Evolutionary conservation across 495 filamentous ascomycete genomes (phyloP).

Genomic region (Penicillium fimorum): DNA sequence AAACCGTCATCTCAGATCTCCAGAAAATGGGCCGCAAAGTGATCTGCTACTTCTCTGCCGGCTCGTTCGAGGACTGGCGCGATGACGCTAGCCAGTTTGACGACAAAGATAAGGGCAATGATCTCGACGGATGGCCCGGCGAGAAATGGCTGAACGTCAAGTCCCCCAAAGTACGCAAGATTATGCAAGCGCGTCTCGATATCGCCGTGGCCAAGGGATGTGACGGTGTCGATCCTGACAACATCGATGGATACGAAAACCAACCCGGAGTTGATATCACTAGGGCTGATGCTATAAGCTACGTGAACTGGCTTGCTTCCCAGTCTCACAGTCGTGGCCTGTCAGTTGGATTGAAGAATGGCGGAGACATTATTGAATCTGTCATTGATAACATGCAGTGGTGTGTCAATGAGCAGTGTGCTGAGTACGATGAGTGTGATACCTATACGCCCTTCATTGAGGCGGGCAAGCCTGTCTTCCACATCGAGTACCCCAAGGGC

Average conservation of each 20-base stretch:
- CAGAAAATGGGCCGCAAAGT: slow-evolving; percentile 53
- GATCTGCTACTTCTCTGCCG: slow-evolving; percentile 75
- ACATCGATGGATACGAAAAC: slow-evolving; percentile 64
- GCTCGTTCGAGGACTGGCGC: slow-evolving; percentile 60
- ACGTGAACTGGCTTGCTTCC: slow-evolving; percentile 56
- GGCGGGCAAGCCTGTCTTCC: slow-evolving; percentile 66
- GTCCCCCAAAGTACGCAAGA: slow-evolving; percentile 54
- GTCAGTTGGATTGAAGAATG: slow-evolving; percentile 67
- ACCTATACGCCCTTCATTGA: slow-evolving; percentile 55
- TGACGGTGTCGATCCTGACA: slow-evolving; percentile 71
- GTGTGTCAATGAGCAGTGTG: slow-evolving; percentile 73
- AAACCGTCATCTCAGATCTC: slow-evolving; percentile 44
- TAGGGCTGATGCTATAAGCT: slow-evolving; percentile 52
- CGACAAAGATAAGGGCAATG: slow-evolving; percentile 48
- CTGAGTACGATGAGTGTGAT: slow-evolving; percentile 56
- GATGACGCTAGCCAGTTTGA: slow-evolving; percentile 55
- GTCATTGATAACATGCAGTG: slow-evolving; percentile 62
- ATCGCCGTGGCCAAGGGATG: slow-evolving; percentile 60
- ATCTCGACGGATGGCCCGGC: slow-evolving; percentile 59
- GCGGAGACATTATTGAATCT: slow-evolving; percentile 53
- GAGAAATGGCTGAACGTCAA: slow-evolving; percentile 66
- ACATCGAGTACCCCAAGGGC: slow-evolving; percentile 66
- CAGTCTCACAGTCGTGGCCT: slow-evolving; percentile 48
- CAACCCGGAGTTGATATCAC: slow-evolving; percentile 58
- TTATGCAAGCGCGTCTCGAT: slow-evolving; percentile 59